These are phyloP conservation scores for Musa balbisiana DNA, from an alignment of 202 grass and related monocot genomes.

Conservation along the genomic window DNA sequence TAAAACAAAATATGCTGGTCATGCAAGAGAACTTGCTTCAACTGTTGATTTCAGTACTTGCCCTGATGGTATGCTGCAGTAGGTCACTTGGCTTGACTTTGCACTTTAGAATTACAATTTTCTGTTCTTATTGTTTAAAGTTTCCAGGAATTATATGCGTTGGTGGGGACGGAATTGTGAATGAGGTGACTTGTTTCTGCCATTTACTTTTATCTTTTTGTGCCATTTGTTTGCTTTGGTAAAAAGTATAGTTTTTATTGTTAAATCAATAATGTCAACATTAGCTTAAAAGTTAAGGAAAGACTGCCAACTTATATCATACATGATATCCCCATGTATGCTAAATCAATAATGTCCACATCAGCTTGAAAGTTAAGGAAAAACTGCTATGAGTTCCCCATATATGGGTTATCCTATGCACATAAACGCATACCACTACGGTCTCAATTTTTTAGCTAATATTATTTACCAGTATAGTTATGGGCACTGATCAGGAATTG, in stretches of 20 bases:
- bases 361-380: too few species aligned
- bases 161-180: slow-evolving; percentile 87
- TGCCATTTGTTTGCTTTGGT: not conserved
- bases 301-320: too few species aligned
- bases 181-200: slow-evolving; percentile 35
- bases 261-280: not conserved
- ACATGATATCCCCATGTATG: too few species aligned
- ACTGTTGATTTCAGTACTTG: slow-evolving; percentile 54
- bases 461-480: not conserved
- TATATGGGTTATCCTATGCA: not conserved
- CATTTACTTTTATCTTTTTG: not conserved
- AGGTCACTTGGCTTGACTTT: not conserved
- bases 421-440: too few species aligned
- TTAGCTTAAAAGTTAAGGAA: too few species aligned
- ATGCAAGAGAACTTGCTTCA: slow-evolving; percentile 78
- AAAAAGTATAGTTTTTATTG: not conserved
- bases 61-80: slow-evolving; percentile 46
- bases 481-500: not conserved
- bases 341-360: too few species aligned
- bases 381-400: not conserved
- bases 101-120: not conserved
- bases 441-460: not conserved
- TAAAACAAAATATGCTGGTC: slow-evolving; percentile 73
- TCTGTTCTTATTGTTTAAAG: slow-evolving; percentile 5
- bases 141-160: slow-evolving; percentile 72